phyloP scores from a whole-genome alignment of 768 basidiomycete genomes.

The Kwoniella europaea region DNA sequence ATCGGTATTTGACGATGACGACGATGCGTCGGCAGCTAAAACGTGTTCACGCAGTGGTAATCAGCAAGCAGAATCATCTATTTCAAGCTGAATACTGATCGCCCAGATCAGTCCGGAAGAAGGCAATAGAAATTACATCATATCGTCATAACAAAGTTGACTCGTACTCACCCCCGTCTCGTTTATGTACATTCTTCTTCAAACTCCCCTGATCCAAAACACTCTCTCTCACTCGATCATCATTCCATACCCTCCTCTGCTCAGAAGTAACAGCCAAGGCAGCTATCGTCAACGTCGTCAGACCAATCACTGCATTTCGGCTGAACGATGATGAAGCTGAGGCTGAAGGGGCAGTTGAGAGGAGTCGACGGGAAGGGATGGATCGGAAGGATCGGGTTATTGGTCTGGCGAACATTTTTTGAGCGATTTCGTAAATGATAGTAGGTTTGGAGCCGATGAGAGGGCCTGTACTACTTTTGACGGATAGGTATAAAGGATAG shows the following conservation, averaged over 20 bases:
- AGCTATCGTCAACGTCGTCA: conserved; percentile 15
- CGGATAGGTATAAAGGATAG: background rate
- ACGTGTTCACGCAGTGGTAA: too few species aligned
- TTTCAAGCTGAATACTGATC: too few species aligned
- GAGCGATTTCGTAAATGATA: background rate
- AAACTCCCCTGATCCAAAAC: conserved; percentile 37
- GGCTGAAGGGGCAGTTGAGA: conserved; percentile 2
- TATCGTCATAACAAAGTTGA: background rate
- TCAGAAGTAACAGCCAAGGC: conserved; percentile 18
- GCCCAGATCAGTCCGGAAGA: too few species aligned
- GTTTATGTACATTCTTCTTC: conserved; percentile 37
- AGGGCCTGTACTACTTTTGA: too few species aligned
- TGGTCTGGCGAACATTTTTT: conserved; percentile 21
- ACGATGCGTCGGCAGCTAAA: background rate
- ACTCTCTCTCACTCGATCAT: conserved; percentile 22
- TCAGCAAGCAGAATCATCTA: too few species aligned
- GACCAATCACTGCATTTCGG: conserved; percentile 17
- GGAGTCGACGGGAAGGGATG: conserved; percentile 18
- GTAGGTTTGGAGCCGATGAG: too few species aligned
- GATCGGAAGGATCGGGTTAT: conserved; percentile 19
- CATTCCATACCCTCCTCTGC: conserved; percentile 17
- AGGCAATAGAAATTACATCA: background rate
- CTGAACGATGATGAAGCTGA: conserved; percentile 22
- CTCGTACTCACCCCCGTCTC: conserved; percentile 11
- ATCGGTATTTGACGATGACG: background rate